phyloP scores from a whole-genome alignment of 139 green algal species.

The Marvania coccoides region DNA sequence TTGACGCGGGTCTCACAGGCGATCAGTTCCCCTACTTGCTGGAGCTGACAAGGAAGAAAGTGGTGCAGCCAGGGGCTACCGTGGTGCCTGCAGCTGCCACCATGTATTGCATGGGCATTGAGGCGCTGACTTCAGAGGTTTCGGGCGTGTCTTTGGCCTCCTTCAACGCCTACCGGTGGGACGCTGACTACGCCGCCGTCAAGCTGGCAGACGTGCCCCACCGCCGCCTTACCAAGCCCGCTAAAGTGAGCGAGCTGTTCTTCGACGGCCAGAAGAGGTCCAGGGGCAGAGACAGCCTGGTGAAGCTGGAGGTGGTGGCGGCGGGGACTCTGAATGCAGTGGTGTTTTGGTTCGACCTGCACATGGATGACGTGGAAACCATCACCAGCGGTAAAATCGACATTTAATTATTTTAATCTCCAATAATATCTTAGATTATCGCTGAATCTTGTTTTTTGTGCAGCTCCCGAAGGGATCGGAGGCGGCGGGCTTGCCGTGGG shows the following conservation, averaged over 20 bases:
- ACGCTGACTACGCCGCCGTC: conserved; percentile 46
- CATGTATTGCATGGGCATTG: conserved; percentile 69
- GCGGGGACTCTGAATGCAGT: conserved; percentile 63
- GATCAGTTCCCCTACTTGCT: conserved; percentile 49
- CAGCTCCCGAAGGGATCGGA: background rate
- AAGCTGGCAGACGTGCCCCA: conserved; percentile 47
- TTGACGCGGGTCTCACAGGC: conserved; percentile 61
- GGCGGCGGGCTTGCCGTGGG: background rate
- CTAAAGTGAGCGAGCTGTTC: conserved; percentile 46
- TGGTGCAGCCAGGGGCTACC: conserved; percentile 37
- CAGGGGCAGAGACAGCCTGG: conserved; percentile 39
- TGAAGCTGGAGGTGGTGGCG: conserved; percentile 49
- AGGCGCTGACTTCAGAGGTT: conserved; percentile 35
- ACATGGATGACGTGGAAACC: conserved; percentile 59
- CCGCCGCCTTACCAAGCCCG: conserved; percentile 50
- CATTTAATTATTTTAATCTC: no score
- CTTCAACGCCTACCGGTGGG: conserved; percentile 73
- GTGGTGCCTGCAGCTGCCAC: conserved; percentile 55
- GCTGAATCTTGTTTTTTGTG: no score
- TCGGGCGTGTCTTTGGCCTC: conserved; percentile 51
- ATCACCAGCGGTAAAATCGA: conserved; percentile 46
- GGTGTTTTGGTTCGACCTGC: conserved; percentile 74
- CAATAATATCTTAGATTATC: no score
- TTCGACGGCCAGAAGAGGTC: conserved; percentile 41
- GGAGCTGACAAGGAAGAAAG: conserved; percentile 36